Base-by-base conservation (phyloP, 2,329 filamentous ascomycete species). In the Blastomyces gilchristii region DNA sequence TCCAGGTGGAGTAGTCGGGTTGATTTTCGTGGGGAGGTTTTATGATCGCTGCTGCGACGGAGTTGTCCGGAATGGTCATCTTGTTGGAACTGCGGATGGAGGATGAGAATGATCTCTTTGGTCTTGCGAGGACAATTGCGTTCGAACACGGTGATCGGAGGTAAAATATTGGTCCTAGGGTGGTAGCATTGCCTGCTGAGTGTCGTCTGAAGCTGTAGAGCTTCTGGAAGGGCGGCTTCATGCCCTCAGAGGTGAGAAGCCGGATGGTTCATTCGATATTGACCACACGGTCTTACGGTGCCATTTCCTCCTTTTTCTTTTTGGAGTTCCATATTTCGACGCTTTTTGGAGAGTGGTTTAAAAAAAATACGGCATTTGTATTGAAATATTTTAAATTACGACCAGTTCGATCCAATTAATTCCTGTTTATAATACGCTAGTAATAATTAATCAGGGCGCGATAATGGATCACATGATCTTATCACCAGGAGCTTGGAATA, bases 1-100 rank as follows among this genome's bases (percentile, higher is more conserved):
- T 86, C 88, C 88, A 92, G 66, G 79, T 80, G 50, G 80, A 80
- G 76, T 92, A 92, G 68, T 82, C 77, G 9, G 56, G 61, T 39
- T 58, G 52, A 11, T 14, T 60, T 37, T 53, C 43, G 45, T 56
- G 12, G 22, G 39, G 56, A 7, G 49, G 25, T 53, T 52, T 43
- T 28, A 34, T 22, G 31, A 31, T 28, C 25, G n/a, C 22, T 39
- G 49, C 37, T 52, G 31, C n/a, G 9, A 45, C 22, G 31, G 25
- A 22, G 7, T 47, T 57, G 12, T 50, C 45, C 2, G 53, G 8
- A n/a, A 47, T 8, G 14, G 41, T 22, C 57, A 59, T 59, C 37
- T 47, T 47, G 18, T 14, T 16, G 16, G 22, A 34, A 16, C 7
- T 47, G 41, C 18, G 11, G 18, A 34, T 8, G 47, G 22, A 54